These are phyloP conservation scores for Schizosaccharomyces lindneri DNA, from an alignment of 805 yeast species.

Conservation along the genomic window DNA sequence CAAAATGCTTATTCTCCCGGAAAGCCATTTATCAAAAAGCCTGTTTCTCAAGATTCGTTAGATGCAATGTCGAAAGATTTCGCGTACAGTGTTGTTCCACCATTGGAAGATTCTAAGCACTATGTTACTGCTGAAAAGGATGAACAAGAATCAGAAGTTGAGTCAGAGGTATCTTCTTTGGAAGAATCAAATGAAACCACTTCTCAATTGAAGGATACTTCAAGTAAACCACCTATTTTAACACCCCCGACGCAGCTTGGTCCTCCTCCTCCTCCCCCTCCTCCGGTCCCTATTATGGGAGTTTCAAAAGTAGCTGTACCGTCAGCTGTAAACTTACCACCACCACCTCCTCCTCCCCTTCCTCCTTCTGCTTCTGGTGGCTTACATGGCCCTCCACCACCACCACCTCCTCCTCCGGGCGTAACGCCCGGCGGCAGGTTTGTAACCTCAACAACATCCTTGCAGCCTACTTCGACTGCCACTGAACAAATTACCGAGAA, in stretches of 20 bases:
- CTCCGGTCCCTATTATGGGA: background rate
- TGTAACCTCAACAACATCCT: background rate
- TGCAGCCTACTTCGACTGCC: background rate
- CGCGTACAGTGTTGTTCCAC: background rate
- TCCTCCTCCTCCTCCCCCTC: slow-evolving; percentile 1
- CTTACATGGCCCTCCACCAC: background rate
- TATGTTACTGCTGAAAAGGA: background rate
- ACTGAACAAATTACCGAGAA: background rate
- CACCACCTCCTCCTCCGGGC: background rate
- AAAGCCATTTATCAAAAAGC: background rate
- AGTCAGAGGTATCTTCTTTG: background rate
- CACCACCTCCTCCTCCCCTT: background rate
- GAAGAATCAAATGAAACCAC: background rate
- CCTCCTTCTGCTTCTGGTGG: background rate
- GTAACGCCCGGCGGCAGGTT: background rate
- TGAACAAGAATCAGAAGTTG: background rate
- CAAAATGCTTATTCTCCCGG: background rate
- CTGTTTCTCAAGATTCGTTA: background rate
- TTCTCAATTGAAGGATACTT: background rate
- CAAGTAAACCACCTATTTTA: background rate
- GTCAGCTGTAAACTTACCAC: background rate
- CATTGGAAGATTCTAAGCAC: background rate
- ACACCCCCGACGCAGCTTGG: background rate
- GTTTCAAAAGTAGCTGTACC: background rate
- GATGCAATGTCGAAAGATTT: background rate